A percentile compares a stretch with the other conserved stretches of the same genome.
These are phyloP conservation scores for Dendrothele bispora DNA, from an alignment of 768 basidiomycete species.

Conservation along the genomic window DNA sequence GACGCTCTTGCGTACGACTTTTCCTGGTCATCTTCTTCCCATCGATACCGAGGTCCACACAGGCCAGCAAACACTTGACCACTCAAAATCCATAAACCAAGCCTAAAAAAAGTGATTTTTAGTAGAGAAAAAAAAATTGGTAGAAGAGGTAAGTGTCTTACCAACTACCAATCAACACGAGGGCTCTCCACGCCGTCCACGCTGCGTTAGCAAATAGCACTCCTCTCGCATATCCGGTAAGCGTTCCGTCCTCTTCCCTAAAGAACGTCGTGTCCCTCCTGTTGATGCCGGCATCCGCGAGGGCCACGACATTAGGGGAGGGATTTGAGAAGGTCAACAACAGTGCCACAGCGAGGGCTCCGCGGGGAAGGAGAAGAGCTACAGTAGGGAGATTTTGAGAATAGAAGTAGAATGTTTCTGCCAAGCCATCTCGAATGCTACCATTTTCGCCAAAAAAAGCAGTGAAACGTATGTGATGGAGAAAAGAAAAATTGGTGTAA, in stretches of 20 bases:
- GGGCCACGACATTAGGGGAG: conserved; percentile 43
- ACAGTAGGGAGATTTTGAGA: conserved; percentile 86
- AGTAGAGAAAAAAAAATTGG: not conserved
- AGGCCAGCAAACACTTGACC: conserved; percentile 79
- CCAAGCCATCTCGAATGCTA: conserved; percentile 55
- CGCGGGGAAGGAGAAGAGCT: conserved; percentile 79
- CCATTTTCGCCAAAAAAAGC: conserved; percentile 59
- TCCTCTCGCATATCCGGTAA: conserved; percentile 78
- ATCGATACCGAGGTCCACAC: conserved; percentile 79
- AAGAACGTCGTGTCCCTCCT: conserved; percentile 79
- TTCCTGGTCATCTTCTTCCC: conserved; percentile 79
- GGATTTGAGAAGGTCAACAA: conserved; percentile 64
- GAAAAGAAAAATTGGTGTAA: conserved; percentile 82
- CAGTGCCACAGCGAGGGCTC: conserved; percentile 70
- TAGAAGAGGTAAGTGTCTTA: conserved; percentile 30
- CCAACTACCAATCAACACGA: conserved; percentile 74
- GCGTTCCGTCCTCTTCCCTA: conserved; percentile 54
- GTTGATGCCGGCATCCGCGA: conserved; percentile 46
- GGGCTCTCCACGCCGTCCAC: conserved; percentile 75
- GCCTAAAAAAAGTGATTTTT: conserved; percentile 36
- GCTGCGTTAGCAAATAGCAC: conserved; percentile 77
- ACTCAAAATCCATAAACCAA: conserved; percentile 78
- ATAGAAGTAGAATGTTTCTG: conserved; percentile 84
- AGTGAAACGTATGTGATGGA: conserved; percentile 73
- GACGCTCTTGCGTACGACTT: conserved; percentile 51